These are phyloP conservation scores for Conticribra weissflogii DNA, from an alignment of 108 stramenopile genomes.

Conservation along the genomic window DNA sequence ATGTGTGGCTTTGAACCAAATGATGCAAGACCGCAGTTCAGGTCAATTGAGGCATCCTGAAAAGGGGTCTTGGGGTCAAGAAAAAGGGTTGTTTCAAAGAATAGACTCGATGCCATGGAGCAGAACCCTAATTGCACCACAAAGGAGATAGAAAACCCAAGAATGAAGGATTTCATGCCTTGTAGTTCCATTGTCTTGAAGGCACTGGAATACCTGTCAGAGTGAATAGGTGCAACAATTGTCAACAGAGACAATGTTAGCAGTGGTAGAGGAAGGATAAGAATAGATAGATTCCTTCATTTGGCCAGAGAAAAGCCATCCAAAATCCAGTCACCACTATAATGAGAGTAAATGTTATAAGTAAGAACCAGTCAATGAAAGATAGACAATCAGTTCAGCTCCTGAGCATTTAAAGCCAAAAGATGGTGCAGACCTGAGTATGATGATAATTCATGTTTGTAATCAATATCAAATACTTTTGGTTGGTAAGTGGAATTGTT, in stretches of 20 bases:
- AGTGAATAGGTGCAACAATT: conserved; percentile 50
- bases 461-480: too few relatives aligned
- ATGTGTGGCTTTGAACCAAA: conserved; percentile 31
- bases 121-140: conserved; percentile 44
- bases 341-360: conserved; percentile 16
- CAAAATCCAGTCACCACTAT: conserved; percentile 34
- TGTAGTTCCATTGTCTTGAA: conserved; percentile 58
- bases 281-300: conserved; percentile 4
- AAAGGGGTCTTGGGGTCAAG: conserved; percentile 6
- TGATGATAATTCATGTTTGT: too few relatives aligned
- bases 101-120: conserved; percentile 45
- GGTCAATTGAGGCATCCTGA: conserved; percentile 10
- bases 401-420: too few relatives aligned
- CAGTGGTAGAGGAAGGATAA: conserved; percentile 30
- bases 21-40: conserved; percentile 9
- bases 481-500: too few relatives aligned
- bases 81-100: conserved; percentile 46
- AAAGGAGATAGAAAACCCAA: conserved; percentile 42
- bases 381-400: conserved; percentile 51
- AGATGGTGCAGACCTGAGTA: too few relatives aligned
- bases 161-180: conserved; percentile 47
- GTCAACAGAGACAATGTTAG: conserved; percentile 47
- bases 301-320: conserved; percentile 4
- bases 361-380: conserved; percentile 39
- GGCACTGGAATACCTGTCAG: conserved; percentile 38